These are phyloP conservation scores for Drechslerella coelobrocha DNA, from an alignment of 2,329 filamentous ascomycete genomes.

Conservation along the genomic window DNA sequence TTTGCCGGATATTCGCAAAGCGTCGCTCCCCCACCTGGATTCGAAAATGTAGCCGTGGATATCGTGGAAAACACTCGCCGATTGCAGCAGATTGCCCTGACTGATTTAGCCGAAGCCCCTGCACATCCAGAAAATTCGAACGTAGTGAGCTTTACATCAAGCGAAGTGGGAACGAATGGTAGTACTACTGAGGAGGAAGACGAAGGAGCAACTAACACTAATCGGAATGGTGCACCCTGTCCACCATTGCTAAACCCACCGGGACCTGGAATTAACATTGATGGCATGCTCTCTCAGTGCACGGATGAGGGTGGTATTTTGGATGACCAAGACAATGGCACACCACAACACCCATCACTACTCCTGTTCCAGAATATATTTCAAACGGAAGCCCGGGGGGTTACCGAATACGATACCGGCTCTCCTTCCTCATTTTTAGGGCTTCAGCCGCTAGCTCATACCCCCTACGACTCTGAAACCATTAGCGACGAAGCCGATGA, in stretches of 20 bases:
- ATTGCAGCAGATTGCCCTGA: constrained; percentile 21
- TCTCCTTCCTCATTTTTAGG: constrained; percentile 57
- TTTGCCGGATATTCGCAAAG: constrained; percentile 15
- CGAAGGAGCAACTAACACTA: neutral
- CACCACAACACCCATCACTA: constrained; percentile 43
- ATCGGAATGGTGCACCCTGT: neutral
- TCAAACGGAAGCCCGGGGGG: constrained; percentile 58
- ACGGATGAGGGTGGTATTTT: neutral
- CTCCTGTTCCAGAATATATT: constrained; percentile 54
- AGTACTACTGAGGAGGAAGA: constrained; percentile 37
- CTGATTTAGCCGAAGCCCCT: neutral
- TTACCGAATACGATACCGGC: constrained; percentile 57
- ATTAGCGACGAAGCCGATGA: constrained; percentile 69
- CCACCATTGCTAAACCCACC: constrained; percentile 43
- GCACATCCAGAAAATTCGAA: neutral
- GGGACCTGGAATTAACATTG: constrained; percentile 8
- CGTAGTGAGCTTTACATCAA: constrained; percentile 14
- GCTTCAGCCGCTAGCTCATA: constrained; percentile 54
- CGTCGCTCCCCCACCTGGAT: constrained; percentile 39
- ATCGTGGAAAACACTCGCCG: constrained; percentile 27
- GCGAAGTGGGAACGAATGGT: constrained; percentile 38
- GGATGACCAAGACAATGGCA: neutral
- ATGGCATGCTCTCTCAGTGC: neutral
- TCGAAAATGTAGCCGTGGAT: constrained; percentile 33
- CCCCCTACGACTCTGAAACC: constrained; percentile 59